Base-by-base conservation (phyloP, 306 rosid genomes). In the Cercis canadensis region DNA sequence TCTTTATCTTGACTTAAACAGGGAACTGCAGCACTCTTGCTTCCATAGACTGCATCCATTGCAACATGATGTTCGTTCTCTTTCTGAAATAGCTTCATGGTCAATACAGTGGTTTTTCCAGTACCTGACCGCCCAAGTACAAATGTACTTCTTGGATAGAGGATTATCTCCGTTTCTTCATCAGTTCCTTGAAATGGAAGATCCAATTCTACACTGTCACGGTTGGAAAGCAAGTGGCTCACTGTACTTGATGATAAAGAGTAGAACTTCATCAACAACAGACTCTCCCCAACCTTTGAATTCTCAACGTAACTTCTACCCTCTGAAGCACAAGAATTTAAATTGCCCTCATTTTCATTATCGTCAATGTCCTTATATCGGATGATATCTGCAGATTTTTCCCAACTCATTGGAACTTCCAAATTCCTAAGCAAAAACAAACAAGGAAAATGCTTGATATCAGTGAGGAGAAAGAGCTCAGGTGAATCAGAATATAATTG, bases 41-140 rank as follows among this genome's bases (percentile, higher is more conserved):
- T 49, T 54, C 73, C 80, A 67, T 65, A 66, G 16, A 57, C 24
- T n/a, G 46, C 78, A 50, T 83, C 77, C 37, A 73, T 34, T 15
- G 83, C 85, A 63, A 37, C 47, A 12, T 82, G 84, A 78, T 80
- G 78, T 67, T 49, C 18, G 32, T 65, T 63, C 62, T 92, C 97
- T 39, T 82, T 89, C 53, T 85, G 85, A 71, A 80, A 82, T 53
- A 92, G 65, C 75, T 92, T 92, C 93, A 80, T 84, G 1, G 97
- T 92, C 80, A 92, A 65, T 47, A 92, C 87, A 29, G 96, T 92
- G 13, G 97, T 92, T 82, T 92, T 92, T 18, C 97, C 97, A 0
- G 97, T 92, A 36, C 97, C 97, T 12, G 96, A 92, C 11, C 93
- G 86, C 33, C 97, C 97, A 29, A 87, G 73, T 10, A 92, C 75